Conservation (phyloP, 176 grass and related monocot species). For the Zea luxurians region DNA sequence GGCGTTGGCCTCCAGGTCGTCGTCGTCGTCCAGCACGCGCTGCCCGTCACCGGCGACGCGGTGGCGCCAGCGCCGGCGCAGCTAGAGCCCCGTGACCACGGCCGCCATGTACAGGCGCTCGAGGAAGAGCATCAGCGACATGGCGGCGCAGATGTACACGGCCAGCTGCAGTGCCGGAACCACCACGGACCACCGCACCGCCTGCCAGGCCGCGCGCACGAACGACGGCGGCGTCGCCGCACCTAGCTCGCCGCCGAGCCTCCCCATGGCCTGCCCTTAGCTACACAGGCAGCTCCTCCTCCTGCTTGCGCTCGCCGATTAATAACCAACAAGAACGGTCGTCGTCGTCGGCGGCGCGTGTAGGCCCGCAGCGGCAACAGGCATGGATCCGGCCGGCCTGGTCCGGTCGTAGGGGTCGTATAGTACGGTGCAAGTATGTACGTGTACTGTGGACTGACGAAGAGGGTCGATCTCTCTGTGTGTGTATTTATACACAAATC, state of each 20-base stretch:
- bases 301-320: not conserved
- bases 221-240: not conserved
- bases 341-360: not conserved
- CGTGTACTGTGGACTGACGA: not conserved
- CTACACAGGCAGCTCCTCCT: not conserved
- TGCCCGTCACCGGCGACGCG: not conserved
- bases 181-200: conserved; percentile 41
- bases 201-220: conserved; percentile 41
- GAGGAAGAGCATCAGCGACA: conserved; percentile 83
- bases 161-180: conserved; percentile 59
- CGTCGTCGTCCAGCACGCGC: not conserved
- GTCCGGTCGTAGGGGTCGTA: not conserved
- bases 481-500: too few species aligned
- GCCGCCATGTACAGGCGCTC: conserved; percentile 91
- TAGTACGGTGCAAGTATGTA: not conserved
- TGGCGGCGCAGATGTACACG: conserved; percentile 60
- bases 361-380: not conserved
- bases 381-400: not conserved
- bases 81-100: conserved; percentile 59
- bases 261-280: not conserved
- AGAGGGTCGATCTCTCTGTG: not conserved
- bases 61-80: conserved; percentile 19
- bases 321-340: not conserved
- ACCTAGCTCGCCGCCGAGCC: not conserved
- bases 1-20: conserved; percentile 23